Base-by-base conservation (phyloP, 768 basidiomycete species). In the Tephrocybe sp. region DNA sequence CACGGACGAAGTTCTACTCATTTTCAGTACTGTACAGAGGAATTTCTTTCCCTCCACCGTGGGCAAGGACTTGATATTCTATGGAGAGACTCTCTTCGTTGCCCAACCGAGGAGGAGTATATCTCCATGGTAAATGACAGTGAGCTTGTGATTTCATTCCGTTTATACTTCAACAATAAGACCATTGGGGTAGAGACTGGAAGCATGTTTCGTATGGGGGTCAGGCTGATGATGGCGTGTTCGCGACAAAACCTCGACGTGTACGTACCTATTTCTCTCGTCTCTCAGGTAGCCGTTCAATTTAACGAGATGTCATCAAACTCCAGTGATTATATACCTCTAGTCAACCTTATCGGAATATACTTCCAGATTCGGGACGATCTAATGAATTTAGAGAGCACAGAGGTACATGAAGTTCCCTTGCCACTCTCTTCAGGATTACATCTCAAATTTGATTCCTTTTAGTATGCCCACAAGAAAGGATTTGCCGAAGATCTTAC, bases 281-380 rank as follows among this genome's bases (percentile, higher is more conserved):
- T n/a, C n/a, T n/a, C n/a, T n/a, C n/a, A n/a, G n/a, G n/a, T n/a
- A 18, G n/a, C 5, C 2, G 7, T 19, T 19, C 16, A 36, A 13
- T 15, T n/a, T n/a, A n/a, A 8, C 18, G 15, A 21, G 4, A 33
- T 48, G 12, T 48, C 39, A 16, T 34, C 31, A n/a, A 22, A 22
- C 7, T 37, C 6, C 51, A 97, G 91, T 9, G 84, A 97, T 65
- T 97, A 91, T 55, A 83, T 95, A 1, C 92, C 94, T 0, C 77
- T 98, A 1, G 90, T 95, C 54, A 97, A 97, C 64, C 79, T 97
- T 9, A 88, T 97, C 52, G 92, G 94, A 2, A 82, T 97, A n/a
- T 88, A 84, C 60, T 97, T 93, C 66, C 95, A 98, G 64, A 94
- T 98, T 57, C 73, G 94, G n/a, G 95, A 98, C 58, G 95, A 97